phyloP scores from a whole-genome alignment of 345 rosid species.

The Microthlaspi erraticum region DNA sequence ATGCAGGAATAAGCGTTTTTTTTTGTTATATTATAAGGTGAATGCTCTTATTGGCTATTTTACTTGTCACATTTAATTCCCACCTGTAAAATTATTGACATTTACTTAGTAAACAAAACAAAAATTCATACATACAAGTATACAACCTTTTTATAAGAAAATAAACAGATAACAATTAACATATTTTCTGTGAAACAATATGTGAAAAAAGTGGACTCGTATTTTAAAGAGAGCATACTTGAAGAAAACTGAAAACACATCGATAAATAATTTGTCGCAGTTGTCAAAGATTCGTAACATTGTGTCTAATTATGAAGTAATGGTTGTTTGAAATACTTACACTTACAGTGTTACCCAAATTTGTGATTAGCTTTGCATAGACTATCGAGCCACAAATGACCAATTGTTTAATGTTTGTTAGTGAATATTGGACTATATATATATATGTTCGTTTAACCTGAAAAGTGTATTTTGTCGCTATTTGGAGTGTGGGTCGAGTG shows the following conservation, averaged over 20 bases:
- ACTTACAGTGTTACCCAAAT: neutral
- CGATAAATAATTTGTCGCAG: neutral
- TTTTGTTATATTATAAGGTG: neutral
- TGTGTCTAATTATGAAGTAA: neutral
- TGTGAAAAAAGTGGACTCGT: neutral
- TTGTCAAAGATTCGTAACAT: neutral
- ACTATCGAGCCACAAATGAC: neutral
- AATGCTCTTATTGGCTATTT: slow-evolving; percentile 33
- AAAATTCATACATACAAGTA: slow-evolving; percentile 1
- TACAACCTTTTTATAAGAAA: slow-evolving; percentile 7
- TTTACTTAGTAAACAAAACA: slow-evolving; percentile 7
- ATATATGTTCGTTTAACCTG: slow-evolving; percentile 21
- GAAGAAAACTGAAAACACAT: neutral
- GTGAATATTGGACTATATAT: neutral
- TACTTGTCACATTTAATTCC: slow-evolving; percentile 29
- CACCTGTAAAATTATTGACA: slow-evolving; percentile 15
- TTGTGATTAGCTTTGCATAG: neutral
- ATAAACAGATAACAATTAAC: neutral
- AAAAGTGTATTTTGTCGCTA: slow-evolving; percentile 34
- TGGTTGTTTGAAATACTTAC: neutral
- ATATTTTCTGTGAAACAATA: neutral
- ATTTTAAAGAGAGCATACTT: neutral
- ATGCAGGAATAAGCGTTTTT: neutral
- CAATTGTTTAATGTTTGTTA: slow-evolving; percentile 18
- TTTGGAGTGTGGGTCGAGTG: neutral